Percentiles rank a stretch among this genome's conserved stretches.
Conservation (phyloP, 176 grass and related monocot species). For the Rhipidocladum racemiflorum region DNA sequence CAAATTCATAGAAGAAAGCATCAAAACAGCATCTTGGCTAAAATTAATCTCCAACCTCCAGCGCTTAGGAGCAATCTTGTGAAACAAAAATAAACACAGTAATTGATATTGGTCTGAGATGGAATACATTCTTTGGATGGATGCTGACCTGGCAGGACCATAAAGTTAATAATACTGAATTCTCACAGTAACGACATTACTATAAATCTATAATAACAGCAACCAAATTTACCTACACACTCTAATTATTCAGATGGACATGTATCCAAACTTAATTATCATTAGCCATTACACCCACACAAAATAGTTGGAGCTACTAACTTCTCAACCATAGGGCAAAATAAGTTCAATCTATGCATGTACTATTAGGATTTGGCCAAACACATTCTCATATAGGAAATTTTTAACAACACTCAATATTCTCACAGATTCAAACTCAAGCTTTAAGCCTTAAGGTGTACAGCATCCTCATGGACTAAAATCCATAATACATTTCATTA, state of each 20-base stretch:
- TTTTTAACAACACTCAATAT: background rate
- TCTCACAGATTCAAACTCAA: background rate
- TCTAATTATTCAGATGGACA: background rate
- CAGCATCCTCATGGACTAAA: background rate
- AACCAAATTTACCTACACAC: background rate
- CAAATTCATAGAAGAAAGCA: constrained; percentile 96
- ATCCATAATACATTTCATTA: background rate
- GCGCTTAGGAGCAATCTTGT: constrained; percentile 76
- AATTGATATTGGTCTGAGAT: background rate
- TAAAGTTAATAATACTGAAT: background rate
- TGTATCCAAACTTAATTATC: background rate
- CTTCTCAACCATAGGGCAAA: background rate
- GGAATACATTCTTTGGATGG: background rate
- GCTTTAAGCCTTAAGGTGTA: background rate
- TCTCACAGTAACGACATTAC: background rate
- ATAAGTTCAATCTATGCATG: background rate
- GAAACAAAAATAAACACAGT: constrained; percentile 12
- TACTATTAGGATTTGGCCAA: background rate
- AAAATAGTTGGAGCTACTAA: background rate
- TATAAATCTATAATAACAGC: background rate
- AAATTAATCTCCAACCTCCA: constrained; percentile 97
- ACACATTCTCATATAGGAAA: background rate
- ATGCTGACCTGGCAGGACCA: background rate
- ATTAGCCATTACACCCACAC: background rate
- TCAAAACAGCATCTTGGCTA: constrained; percentile 87